Evolutionary conservation across 352 stramenopile genomes (phyloP).

Genomic region (Aphanomyces cochlioides): DNA sequence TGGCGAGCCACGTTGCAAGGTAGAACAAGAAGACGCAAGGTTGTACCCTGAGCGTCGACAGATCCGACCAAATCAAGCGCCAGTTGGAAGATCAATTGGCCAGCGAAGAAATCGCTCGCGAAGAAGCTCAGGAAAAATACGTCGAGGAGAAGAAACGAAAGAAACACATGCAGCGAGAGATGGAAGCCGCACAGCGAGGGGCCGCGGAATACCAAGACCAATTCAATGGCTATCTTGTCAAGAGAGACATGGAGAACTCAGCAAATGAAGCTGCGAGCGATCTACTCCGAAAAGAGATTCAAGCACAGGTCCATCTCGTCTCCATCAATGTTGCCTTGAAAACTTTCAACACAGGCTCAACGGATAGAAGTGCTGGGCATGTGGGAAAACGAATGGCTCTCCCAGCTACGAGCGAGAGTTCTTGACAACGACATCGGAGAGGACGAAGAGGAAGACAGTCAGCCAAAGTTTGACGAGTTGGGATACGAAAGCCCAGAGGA

Average conservation of each 20-base stretch:
- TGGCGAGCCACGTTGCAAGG: neutral
- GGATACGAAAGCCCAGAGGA: neutral
- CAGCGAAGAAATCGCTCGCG: slow-evolving; percentile 60
- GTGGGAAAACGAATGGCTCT: slow-evolving; percentile 59
- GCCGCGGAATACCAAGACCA: slow-evolving; percentile 10
- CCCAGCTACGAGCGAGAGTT: neutral
- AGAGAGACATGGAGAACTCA: neutral
- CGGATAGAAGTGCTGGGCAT: slow-evolving; percentile 61
- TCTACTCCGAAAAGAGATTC: too few species aligned
- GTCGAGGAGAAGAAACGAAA: slow-evolving; percentile 69
- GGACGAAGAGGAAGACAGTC: neutral
- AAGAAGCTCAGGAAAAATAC: slow-evolving; percentile 73
- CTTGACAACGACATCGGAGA: slow-evolving; percentile 3
- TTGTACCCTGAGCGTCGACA: neutral
- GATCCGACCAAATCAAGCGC: slow-evolving; percentile 66
- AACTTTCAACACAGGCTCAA: neutral
- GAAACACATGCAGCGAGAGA: slow-evolving; percentile 47
- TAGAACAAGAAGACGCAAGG: too few species aligned
- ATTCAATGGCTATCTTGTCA: neutral
- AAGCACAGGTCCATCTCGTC: too few species aligned
- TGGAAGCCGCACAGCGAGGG: slow-evolving; percentile 38
- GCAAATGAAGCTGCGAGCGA: slow-evolving; percentile 26
- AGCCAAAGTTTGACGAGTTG: neutral
- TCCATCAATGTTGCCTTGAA: too few species aligned
- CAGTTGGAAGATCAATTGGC: slow-evolving; percentile 74